These are phyloP conservation scores for Eutrema yunnanense DNA, from an alignment of 345 rosid species.

Conservation along the genomic window DNA sequence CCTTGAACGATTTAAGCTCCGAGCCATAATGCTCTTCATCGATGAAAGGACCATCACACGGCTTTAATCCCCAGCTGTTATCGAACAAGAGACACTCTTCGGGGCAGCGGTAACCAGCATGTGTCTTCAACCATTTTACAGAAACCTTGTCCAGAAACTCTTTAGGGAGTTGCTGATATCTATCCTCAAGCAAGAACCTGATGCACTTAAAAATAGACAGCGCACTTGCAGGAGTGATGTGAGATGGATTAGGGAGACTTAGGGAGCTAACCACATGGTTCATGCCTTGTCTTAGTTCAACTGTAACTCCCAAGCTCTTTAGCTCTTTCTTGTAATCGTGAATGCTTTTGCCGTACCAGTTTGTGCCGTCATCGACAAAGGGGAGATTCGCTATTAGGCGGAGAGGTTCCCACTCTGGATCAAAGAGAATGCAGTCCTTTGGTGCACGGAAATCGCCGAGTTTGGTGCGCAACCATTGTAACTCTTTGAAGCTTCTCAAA, in stretches of 20 bases:
- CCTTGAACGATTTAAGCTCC: conserved; percentile 14
- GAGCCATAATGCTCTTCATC: conserved; percentile 55
- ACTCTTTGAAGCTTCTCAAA: conserved; percentile 31
- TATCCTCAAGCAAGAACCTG: conserved; percentile 23
- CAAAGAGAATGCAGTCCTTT: conserved; percentile 46
- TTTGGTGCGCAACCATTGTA: conserved; percentile 51
- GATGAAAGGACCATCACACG: conserved; percentile 66
- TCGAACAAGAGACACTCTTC: conserved; percentile 42
- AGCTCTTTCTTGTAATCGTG: conserved; percentile 45
- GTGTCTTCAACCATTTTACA: conserved; percentile 51
- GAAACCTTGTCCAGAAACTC: conserved; percentile 33
- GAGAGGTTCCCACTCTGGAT: conserved; percentile 52
- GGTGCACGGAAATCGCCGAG: conserved; percentile 56
- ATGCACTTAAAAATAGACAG: conserved; percentile 46
- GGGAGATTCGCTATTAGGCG: conserved; percentile 50
- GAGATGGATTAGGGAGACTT: conserved; percentile 31
- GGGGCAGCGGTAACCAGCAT: conserved; percentile 48
- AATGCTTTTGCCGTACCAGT: conserved; percentile 41
- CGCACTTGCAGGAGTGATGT: conserved; percentile 29
- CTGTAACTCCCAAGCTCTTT: conserved; percentile 36
- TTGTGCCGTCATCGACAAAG: conserved; percentile 43
- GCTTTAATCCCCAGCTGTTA: conserved; percentile 37
- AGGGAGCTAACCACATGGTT: conserved; percentile 39
- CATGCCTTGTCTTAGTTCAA: conserved; percentile 42
- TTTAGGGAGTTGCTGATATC: conserved; percentile 19